Percentiles rank a stretch among this genome's conserved stretches.
phyloP scores from a whole-genome alignment of 164 flowering plant species.

The Magnolia changhungtana region DNA sequence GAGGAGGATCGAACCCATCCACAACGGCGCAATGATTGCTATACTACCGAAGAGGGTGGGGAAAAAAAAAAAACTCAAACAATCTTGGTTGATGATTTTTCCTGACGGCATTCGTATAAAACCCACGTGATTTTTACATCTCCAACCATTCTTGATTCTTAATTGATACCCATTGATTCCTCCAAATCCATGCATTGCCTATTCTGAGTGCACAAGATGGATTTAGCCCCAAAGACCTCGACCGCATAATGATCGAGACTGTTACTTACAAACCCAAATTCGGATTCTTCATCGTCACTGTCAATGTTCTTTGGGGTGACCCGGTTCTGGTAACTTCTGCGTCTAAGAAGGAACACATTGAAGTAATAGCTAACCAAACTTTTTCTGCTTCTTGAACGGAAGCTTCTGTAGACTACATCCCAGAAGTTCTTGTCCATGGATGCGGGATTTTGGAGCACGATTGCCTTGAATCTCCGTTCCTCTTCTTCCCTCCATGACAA shows the following conservation, averaged over 20 bases:
- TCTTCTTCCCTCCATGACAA: slow-evolving; percentile 62
- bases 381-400: slow-evolving; percentile 48
- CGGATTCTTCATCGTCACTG: slow-evolving; percentile 80
- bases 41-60: too few relatives aligned
- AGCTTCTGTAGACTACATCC: slow-evolving; percentile 34
- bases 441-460: slow-evolving; percentile 42
- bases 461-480: slow-evolving; percentile 40
- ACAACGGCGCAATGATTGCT: too few relatives aligned
- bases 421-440: slow-evolving; percentile 48
- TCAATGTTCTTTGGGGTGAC: slow-evolving; percentile 45
- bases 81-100: background rate
- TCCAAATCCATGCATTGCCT: slow-evolving; percentile 28
- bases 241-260: slow-evolving; percentile 28
- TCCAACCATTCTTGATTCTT: slow-evolving; percentile 2
- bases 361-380: slow-evolving; percentile 76
- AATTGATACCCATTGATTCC: background rate
- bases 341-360: slow-evolving; percentile 68
- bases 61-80: background rate
- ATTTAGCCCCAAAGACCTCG: slow-evolving; percentile 26
- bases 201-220: slow-evolving; percentile 36
- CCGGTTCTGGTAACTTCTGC: slow-evolving; percentile 70
- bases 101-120: too few relatives aligned
- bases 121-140: background rate
- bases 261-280: slow-evolving; percentile 28
- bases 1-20: too few relatives aligned